Conservation (phyloP, 1,284 basidiomycete species). For the Tilletia setariae region DNA sequence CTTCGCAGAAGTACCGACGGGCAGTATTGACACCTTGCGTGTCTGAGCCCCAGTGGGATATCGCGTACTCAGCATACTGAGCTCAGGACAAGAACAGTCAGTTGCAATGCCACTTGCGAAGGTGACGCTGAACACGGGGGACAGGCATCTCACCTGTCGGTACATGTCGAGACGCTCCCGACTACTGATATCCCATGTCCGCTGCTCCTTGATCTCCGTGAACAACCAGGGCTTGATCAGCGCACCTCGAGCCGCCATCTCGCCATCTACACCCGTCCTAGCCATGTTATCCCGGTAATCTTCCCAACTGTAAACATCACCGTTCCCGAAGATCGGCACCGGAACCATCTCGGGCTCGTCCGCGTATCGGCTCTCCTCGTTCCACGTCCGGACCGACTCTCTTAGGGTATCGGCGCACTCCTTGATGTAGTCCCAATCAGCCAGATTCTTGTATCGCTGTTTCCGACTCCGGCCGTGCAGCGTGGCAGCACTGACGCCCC, state of each 20-base stretch:
- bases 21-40: slow-evolving; percentile 79
- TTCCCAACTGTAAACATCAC: slow-evolving; percentile 84
- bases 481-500: slow-evolving; percentile 74
- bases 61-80: slow-evolving; percentile 41
- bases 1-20: slow-evolving; percentile 88
- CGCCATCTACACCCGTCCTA: slow-evolving; percentile 77
- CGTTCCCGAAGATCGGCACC: slow-evolving; percentile 91
- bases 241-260: slow-evolving; percentile 92
- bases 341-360: slow-evolving; percentile 61
- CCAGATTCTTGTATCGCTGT: slow-evolving; percentile 53
- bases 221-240: slow-evolving; percentile 78
- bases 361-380: slow-evolving; percentile 36
- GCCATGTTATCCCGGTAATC: slow-evolving; percentile 78
- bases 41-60: slow-evolving; percentile 52
- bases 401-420: slow-evolving; percentile 81
- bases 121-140: slow-evolving; percentile 68
- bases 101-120: slow-evolving; percentile 58
- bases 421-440: slow-evolving; percentile 61
- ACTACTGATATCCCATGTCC: slow-evolving; percentile 82
- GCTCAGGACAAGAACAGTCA: background rate
- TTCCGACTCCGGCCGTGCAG: slow-evolving; percentile 70
- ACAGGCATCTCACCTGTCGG: slow-evolving; percentile 63
- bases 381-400: slow-evolving; percentile 55
- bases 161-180: slow-evolving; percentile 84
- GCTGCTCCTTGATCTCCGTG: slow-evolving; percentile 84